These are phyloP conservation scores for Collariella sp. DNA, from an alignment of 495 filamentous ascomycete species.

Conservation along the genomic window DNA sequence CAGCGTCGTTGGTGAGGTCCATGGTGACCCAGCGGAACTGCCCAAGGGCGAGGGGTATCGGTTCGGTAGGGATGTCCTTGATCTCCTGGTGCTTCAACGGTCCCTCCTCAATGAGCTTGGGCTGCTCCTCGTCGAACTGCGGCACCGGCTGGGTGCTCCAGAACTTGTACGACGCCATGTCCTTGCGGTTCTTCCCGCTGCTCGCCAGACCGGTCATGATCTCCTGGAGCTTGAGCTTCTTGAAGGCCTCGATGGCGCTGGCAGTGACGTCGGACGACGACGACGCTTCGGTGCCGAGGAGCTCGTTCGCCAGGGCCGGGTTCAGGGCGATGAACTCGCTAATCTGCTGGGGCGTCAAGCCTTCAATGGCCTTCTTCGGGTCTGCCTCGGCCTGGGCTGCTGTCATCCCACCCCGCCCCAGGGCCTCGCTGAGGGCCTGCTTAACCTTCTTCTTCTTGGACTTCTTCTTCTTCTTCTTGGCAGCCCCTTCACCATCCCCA, in stretches of 20 bases:
- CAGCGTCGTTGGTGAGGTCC: conserved; percentile 54
- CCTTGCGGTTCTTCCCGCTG: conserved; percentile 80
- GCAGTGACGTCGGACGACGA: conserved; percentile 22
- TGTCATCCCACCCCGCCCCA: conserved; percentile 10
- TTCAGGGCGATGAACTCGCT: conserved; percentile 51
- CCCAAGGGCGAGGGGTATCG: conserved; percentile 52
- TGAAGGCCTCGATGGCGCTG: conserved; percentile 51
- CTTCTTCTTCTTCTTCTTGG: conserved; percentile 46
- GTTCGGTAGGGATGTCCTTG: conserved; percentile 62
- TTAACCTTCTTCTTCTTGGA: conserved; percentile 44
- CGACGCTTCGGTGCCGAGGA: conserved; percentile 29
- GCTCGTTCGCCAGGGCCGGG: conserved; percentile 51
- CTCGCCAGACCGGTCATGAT: conserved; percentile 70
- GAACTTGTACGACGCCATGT: conserved; percentile 95
- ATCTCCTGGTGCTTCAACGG: conserved; percentile 56
- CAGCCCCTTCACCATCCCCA: conserved; percentile 13
- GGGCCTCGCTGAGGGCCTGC: conserved; percentile 24
- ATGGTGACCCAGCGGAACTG: conserved; percentile 92
- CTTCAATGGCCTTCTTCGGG: conserved; percentile 35
- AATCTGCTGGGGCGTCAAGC: conserved; percentile 41
- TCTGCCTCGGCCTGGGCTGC: conserved; percentile 14
- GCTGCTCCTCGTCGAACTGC: conserved; percentile 55
- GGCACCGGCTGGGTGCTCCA: conserved; percentile 96
- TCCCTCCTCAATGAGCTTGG: conserved; percentile 41
- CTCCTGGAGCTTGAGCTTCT: conserved; percentile 65